Base-by-base conservation (phyloP, 2,329 filamentous ascomycete species). In the Aspergillus neotritici region DNA sequence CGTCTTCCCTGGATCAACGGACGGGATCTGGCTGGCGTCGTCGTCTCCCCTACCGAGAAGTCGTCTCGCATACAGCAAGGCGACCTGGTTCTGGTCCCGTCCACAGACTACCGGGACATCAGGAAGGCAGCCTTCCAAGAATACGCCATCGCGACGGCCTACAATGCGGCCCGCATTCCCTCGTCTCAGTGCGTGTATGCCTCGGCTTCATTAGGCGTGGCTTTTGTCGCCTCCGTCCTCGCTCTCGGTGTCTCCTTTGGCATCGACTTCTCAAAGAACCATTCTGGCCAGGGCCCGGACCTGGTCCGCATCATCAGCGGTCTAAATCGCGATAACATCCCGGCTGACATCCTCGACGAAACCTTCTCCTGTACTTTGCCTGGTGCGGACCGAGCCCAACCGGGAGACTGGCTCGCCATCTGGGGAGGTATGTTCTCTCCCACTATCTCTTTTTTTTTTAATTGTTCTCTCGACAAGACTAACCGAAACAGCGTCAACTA, bases 111-210 rank as follows among this genome's bases (percentile, higher is more conserved):
- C 56, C 76, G 84, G 12, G 84, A 87, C 54, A 71, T 80, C 14
- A 75, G 84, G 29, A 87, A 87, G 62, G 82, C 82, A 1, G 80
- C 82, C 1, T 87, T 82, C 58, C 84, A 87, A 61, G 70, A 86
- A 57, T 87, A 84, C 52, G 78, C 79, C 13, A 72, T 86, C 4
- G 77, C 81, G 0, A 79, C 76, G 1, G 73, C 79, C 48, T 84
- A 77, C 63, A 87, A 86, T 56, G 75, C 78, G 0, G 80, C 81
- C 4, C 73, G 77, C 5, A 72, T 87, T 13, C 83, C 84, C 0
- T 61, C 67, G 1, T 62, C 68, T 3, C 65, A 79, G 1, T 71
- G 74, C 0, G 63, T 74, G 1, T 73, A 79, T 43, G 71, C 78
- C 2, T 81, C 77, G 0, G 78, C 83, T 0, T 79, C 82, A 0